Percentiles rank a stretch among this genome's conserved stretches.
phyloP scores from a whole-genome alignment of 1,284 basidiomycete species.

The Somion occarium region DNA sequence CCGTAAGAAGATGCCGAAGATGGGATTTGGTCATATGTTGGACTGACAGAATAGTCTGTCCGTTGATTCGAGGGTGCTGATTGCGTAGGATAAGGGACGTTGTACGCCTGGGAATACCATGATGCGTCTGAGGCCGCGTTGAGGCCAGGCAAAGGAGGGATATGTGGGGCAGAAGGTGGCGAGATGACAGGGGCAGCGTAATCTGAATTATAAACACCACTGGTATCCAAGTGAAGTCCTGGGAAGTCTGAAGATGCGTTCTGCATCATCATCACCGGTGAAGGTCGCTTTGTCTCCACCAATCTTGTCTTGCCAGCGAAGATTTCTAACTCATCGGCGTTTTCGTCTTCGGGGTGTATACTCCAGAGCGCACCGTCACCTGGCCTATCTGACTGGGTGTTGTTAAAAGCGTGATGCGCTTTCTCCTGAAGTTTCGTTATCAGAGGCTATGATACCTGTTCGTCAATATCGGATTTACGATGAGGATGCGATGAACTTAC shows the following conservation, averaged over 20 bases:
- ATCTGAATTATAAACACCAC: background rate
- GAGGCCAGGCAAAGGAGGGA: background rate
- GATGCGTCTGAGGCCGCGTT: background rate
- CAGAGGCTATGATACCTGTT: slow-evolving; percentile 18
- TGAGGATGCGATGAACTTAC: slow-evolving; percentile 19
- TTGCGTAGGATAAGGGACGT: background rate
- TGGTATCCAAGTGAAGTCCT: background rate
- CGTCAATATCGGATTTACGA: background rate
- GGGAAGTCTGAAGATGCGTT: slow-evolving; percentile 6
- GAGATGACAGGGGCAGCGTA: slow-evolving; percentile 2
- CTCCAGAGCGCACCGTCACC: slow-evolving; percentile 21
- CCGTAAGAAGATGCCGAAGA: background rate
- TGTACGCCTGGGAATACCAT: slow-evolving; percentile 1
- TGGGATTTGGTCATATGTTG: background rate
- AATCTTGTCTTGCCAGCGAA: slow-evolving; percentile 43
- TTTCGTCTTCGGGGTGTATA: slow-evolving; percentile 30
- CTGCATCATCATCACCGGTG: slow-evolving; percentile 15
- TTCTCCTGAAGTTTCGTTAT: slow-evolving; percentile 24
- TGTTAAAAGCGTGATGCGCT: slow-evolving; percentile 21
- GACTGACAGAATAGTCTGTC: background rate
- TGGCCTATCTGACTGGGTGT: slow-evolving; percentile 16
- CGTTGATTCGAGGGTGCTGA: background rate
- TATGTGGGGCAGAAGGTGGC: slow-evolving; percentile 5
- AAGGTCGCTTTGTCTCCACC: slow-evolving; percentile 36
- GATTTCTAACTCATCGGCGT: slow-evolving; percentile 62